A percentile compares a stretch with the other conserved stretches of the same genome.
Evolutionary conservation across 2,329 filamentous ascomycete species (phyloP).

Genomic region (Berkeleyomyces basicola): DNA sequence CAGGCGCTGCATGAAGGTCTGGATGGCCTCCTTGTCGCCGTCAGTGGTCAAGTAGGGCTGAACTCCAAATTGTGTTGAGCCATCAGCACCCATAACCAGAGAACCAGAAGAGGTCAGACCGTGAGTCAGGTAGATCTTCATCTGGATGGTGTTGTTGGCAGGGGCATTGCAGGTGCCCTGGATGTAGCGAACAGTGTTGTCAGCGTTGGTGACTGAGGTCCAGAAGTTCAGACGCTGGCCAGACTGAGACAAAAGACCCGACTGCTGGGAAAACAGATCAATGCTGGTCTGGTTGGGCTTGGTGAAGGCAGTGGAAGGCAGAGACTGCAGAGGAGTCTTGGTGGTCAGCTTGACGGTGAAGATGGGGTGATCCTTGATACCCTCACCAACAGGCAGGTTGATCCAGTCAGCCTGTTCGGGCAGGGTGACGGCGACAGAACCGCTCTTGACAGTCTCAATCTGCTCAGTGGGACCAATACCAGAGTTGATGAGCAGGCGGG

Average conservation of each 20-base stretch:
- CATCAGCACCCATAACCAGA: constrained; percentile 39
- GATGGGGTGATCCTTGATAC: constrained; percentile 40
- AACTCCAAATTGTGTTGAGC: constrained; percentile 44
- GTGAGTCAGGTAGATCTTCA: constrained; percentile 47
- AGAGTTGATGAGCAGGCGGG: constrained; percentile 50
- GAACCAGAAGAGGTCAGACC: constrained; percentile 43
- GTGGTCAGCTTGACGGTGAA: constrained; percentile 19
- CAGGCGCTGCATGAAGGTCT: constrained; percentile 40
- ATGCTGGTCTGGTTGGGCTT: constrained; percentile 18
- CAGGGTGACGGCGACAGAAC: constrained; percentile 34
- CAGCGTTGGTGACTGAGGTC: constrained; percentile 31
- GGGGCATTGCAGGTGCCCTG: constrained; percentile 48
- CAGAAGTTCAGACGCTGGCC: constrained; percentile 32
- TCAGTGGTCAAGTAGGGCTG: constrained; percentile 41
- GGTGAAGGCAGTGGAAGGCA: constrained; percentile 18
- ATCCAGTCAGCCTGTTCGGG: constrained; percentile 37
- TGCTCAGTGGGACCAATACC: constrained; percentile 49
- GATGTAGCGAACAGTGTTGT: constrained; percentile 27
- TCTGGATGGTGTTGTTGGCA: constrained; percentile 38
- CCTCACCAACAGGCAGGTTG: constrained; percentile 39
- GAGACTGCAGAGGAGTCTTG: constrained; percentile 16
- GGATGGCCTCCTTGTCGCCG: constrained; percentile 45
- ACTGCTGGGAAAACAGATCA: constrained; percentile 21
- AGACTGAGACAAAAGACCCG: constrained; percentile 28
- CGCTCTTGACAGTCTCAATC: constrained; percentile 33